These are phyloP conservation scores for Xenosphaeropsis pyriputrescens DNA, from an alignment of 2,329 filamentous ascomycete genomes.

Conservation along the genomic window DNA sequence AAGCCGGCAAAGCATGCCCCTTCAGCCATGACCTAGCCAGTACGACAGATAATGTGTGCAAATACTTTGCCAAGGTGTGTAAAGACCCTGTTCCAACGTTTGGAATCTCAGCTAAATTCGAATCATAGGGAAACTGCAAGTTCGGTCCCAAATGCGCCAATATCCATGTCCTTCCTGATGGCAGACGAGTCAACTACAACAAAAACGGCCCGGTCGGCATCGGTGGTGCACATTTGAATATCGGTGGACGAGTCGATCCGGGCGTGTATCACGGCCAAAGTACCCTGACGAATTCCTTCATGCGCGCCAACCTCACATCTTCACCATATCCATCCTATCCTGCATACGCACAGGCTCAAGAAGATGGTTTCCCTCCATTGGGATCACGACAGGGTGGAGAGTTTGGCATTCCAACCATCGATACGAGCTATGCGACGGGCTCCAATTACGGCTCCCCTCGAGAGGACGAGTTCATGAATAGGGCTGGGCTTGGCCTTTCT, in stretches of 20 bases:
- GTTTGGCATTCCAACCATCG: slow-evolving; percentile 30
- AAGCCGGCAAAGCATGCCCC: slow-evolving; percentile 89
- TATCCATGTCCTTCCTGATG: slow-evolving; percentile 88
- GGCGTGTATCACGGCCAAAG: slow-evolving; percentile 48
- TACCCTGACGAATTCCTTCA: slow-evolving; percentile 60
- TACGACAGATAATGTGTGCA: slow-evolving; percentile 81
- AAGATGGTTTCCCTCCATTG: slow-evolving; percentile 32
- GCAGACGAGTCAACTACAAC: slow-evolving; percentile 74
- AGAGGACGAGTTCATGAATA: slow-evolving; percentile 44
- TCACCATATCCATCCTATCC: slow-evolving; percentile 21
- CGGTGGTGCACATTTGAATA: slow-evolving; percentile 41
- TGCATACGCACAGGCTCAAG: slow-evolving; percentile 32
- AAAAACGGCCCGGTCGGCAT: slow-evolving; percentile 47
- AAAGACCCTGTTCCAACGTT: not conserved
- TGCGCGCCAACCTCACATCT: slow-evolving; percentile 36
- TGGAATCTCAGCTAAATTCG: slow-evolving; percentile 7
- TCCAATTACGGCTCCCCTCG: slow-evolving; percentile 71
- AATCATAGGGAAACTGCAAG: slow-evolving; percentile 82
- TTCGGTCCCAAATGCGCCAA: slow-evolving; percentile 97
- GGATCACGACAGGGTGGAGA: slow-evolving; percentile 28
- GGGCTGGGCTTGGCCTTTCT: slow-evolving; percentile 62
- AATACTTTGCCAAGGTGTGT: slow-evolving; percentile 93
- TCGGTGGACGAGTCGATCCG: slow-evolving; percentile 53
- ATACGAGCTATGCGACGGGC: slow-evolving; percentile 33
- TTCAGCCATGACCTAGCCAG: slow-evolving; percentile 88